A percentile compares a stretch with the other conserved stretches of the same genome.
These are phyloP conservation scores for Wickerhamomyces xylosicus DNA, from an alignment of 805 yeast genomes.

Conservation along the genomic window DNA sequence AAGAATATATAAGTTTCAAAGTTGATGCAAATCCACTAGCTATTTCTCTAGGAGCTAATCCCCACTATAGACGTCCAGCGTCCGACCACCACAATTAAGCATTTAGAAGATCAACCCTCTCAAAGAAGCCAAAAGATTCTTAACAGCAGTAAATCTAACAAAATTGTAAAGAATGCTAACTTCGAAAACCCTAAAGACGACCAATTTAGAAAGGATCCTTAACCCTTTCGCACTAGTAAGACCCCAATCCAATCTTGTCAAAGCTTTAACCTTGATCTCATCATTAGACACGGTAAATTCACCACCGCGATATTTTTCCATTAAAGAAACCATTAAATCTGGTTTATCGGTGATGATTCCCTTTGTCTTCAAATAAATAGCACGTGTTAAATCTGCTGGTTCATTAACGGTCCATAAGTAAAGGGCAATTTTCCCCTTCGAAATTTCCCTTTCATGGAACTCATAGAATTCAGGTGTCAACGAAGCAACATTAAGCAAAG, in stretches of 20 bases:
- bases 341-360: conserved; percentile 35
- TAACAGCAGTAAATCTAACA: neutral
- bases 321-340: conserved; percentile 1
- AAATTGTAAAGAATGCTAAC: neutral
- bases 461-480: conserved; percentile 29
- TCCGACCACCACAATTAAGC: no score
- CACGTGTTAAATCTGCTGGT: conserved; percentile 25
- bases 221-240: neutral
- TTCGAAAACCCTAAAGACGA: neutral
- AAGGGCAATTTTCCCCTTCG: conserved; percentile 20
- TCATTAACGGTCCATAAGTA: conserved; percentile 46
- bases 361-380: conserved; percentile 23
- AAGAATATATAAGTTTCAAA: no score
- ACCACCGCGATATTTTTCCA: neutral
- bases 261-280: neutral
- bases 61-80: no score
- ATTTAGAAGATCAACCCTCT: neutral
- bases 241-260: neutral
- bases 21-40: no score
- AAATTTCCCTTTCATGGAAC: conserved; percentile 12
- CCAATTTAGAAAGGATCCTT: neutral
- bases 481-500: conserved; percentile 34
- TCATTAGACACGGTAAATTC: neutral
- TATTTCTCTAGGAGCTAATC: no score
- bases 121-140: neutral